Evolutionary conservation across 257 asterid species (phyloP).

Genomic region (Agastache rugosa): DNA sequence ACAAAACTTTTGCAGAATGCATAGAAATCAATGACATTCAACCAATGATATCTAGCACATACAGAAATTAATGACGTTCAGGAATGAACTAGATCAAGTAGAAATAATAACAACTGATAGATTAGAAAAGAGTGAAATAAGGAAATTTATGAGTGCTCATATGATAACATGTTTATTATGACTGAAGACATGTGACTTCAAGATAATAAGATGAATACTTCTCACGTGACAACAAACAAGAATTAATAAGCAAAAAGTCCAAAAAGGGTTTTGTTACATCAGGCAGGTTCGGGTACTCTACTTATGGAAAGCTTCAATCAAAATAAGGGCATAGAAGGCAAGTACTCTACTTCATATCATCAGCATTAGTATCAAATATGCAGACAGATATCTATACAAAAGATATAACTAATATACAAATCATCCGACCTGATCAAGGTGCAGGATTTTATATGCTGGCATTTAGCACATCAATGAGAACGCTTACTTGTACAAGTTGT

Average conservation of each 20-base stretch:
- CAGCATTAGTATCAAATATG: constrained; percentile 7
- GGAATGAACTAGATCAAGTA: not conserved
- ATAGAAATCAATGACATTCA: constrained; percentile 8
- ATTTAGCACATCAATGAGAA: constrained; percentile 20
- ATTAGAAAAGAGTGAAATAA: not conserved
- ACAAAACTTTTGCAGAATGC: not conserved
- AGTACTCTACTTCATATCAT: not conserved
- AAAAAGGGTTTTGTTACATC: too few species aligned
- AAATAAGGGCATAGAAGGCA: not conserved
- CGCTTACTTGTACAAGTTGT: constrained; percentile 82
- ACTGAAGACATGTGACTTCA: not conserved
- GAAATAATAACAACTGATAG: not conserved
- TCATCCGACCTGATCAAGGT: not conserved
- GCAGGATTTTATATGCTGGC: constrained; percentile 22
- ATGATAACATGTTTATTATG: not conserved
- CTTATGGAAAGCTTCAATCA: too few species aligned
- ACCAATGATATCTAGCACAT: not conserved
- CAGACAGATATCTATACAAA: not conserved
- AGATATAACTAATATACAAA: not conserved
- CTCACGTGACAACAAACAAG: too few species aligned
- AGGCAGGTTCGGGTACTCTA: too few species aligned
- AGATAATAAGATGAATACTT: too few species aligned
- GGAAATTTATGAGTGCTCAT: not conserved
- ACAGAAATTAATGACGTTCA: constrained; percentile 1
- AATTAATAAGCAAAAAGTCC: too few species aligned